Evolutionary conservation across 2,329 filamentous ascomycete species (phyloP).

Genomic region (Hawksworthiomyces lignivorus): DNA sequence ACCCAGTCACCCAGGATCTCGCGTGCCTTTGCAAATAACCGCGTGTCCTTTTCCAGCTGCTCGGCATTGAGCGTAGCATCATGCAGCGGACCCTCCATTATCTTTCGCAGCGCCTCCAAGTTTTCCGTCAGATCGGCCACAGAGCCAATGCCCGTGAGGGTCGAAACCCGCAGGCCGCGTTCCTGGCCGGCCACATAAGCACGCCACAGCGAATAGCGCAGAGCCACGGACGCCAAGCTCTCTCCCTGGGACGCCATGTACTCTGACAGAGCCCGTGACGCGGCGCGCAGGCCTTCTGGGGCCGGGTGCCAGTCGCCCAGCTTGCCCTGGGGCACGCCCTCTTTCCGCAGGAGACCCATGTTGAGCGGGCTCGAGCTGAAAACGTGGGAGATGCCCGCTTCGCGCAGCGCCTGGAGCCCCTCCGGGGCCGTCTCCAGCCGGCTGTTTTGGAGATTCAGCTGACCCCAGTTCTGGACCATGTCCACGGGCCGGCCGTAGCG

Average conservation of each 20-base stretch:
- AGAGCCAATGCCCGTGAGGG: slow-evolving; percentile 2
- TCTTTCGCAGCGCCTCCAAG: background rate
- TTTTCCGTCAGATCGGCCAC: slow-evolving; percentile 1
- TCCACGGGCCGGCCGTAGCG: background rate
- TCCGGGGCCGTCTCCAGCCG: background rate
- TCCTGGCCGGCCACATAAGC: background rate
- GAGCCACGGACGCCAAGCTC: slow-evolving; percentile 3
- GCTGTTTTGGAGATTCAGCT: slow-evolving; percentile 3
- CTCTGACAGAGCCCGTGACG: background rate
- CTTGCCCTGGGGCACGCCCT: slow-evolving; percentile 1
- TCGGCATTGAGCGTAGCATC: background rate
- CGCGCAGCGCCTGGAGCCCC: background rate
- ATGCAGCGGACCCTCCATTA: background rate
- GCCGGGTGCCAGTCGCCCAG: slow-evolving; percentile 8
- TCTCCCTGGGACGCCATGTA: slow-evolving; percentile 1
- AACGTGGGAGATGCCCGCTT: slow-evolving; percentile 3
- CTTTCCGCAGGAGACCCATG: slow-evolving; percentile 4
- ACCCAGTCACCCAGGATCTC: slow-evolving; percentile 5
- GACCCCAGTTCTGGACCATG: slow-evolving; percentile 7
- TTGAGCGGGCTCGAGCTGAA: slow-evolving; percentile 6
- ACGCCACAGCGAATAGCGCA: slow-evolving; percentile 6
- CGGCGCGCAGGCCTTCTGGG: background rate
- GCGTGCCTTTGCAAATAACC: slow-evolving; percentile 1
- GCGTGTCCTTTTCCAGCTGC: background rate
- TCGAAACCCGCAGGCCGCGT: background rate